Conservation (phyloP, 2,329 filamentous ascomycete species). For the Neopestalotiopsis sp. region DNA sequence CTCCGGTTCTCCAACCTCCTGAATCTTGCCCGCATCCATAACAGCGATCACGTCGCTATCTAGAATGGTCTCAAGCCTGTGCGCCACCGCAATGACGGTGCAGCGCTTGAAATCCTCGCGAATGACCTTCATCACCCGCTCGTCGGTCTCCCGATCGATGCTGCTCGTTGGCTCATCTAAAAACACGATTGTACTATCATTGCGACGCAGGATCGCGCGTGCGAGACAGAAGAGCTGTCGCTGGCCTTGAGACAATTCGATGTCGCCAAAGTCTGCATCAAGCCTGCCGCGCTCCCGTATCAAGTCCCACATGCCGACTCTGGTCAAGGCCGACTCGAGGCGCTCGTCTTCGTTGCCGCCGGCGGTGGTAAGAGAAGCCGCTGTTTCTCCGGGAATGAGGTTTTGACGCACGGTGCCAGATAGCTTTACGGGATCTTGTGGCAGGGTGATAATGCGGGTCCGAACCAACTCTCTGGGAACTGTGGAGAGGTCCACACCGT, state of each 20-base stretch:
- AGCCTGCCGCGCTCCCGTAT: background rate
- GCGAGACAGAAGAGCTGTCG: conserved; percentile 3
- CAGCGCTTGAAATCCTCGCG: conserved; percentile 1
- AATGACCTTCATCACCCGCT: background rate
- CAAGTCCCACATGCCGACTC: background rate
- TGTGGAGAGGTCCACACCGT: conserved; percentile 1
- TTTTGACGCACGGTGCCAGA: conserved; percentile 31
- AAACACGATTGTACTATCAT: background rate
- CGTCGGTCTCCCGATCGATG: conserved; percentile 7
- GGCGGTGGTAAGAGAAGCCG: too few species aligned
- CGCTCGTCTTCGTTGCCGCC: background rate
- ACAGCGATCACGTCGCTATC: conserved; percentile 7
- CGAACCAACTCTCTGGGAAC: conserved; percentile 38
- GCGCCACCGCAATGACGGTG: conserved; percentile 14
- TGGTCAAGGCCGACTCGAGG: background rate
- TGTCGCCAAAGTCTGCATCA: background rate
- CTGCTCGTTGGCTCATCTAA: conserved; percentile 12
- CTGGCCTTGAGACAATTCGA: background rate
- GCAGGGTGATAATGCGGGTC: conserved; percentile 53
- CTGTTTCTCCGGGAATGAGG: background rate
- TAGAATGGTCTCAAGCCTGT: conserved; percentile 5
- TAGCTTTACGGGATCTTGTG: conserved; percentile 59
- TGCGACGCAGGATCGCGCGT: background rate
- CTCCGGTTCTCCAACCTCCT: background rate
- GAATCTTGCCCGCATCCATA: conserved; percentile 5